A percentile compares a stretch with the other conserved stretches of the same genome.
Evolutionary conservation across 371 early-diverging fungal genomes (phyloP).

Genomic region (Actinomucor elegans): DNA sequence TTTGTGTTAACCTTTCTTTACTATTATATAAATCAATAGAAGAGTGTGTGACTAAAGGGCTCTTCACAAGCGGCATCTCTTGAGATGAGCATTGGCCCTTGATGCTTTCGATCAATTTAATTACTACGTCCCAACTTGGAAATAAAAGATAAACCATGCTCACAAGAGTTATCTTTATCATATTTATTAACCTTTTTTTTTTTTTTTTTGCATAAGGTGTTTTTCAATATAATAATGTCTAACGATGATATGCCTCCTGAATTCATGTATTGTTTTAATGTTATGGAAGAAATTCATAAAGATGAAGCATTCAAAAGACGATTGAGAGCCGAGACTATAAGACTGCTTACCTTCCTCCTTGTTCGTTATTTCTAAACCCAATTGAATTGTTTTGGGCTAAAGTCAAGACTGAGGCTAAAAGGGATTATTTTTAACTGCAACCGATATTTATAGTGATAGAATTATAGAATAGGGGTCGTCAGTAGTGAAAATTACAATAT

Average conservation of each 20-base stretch:
- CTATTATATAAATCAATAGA: too few species aligned
- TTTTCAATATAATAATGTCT: slow-evolving; percentile 7
- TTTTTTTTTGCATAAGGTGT: not conserved
- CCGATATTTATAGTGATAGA: slow-evolving; percentile 1
- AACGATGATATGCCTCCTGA: slow-evolving; percentile 4
- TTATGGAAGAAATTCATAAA: slow-evolving; percentile 9
- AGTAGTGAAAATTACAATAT: too few species aligned
- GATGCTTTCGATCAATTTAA: too few species aligned
- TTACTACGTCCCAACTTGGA: slow-evolving; percentile 1
- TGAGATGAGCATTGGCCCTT: too few species aligned
- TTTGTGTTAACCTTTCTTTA: too few species aligned
- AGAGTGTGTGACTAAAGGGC: too few species aligned
- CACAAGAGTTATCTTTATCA: slow-evolving; percentile 9
- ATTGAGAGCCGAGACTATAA: slow-evolving; percentile 5
- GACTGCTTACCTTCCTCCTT: slow-evolving; percentile 3
- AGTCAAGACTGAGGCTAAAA: slow-evolving; percentile 1
- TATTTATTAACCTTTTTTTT: slow-evolving; percentile 4
- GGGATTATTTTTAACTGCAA: not conserved
- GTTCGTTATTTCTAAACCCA: not conserved
- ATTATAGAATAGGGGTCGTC: not conserved
- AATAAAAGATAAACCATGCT: slow-evolving; percentile 6
- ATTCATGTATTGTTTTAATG: slow-evolving; percentile 6
- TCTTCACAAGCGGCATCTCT: too few species aligned
- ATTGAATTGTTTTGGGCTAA: not conserved
- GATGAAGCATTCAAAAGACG: slow-evolving; percentile 12